These are phyloP conservation scores for Penicillium simplicissimum DNA, from an alignment of 495 filamentous ascomycete genomes.

Conservation along the genomic window DNA sequence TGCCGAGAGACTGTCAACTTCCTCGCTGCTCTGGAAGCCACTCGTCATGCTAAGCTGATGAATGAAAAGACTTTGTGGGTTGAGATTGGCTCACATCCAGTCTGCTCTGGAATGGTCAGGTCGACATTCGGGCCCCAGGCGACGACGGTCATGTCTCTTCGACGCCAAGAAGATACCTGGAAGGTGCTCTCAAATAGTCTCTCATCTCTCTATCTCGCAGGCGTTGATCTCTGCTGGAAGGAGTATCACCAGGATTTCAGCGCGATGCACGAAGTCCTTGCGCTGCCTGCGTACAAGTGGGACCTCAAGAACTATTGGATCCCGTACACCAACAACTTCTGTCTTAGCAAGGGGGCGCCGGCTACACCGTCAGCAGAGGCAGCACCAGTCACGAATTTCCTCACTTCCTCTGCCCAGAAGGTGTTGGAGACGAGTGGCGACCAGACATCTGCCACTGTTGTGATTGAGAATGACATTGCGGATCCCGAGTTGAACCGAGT, in stretches of 20 bases:
- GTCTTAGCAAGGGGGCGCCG: constrained; percentile 46
- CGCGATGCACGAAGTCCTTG: constrained; percentile 58
- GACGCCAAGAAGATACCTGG: constrained; percentile 60
- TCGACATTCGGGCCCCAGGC: constrained; percentile 59
- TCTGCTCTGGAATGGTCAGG: constrained; percentile 70
- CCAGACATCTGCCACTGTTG: constrained; percentile 53
- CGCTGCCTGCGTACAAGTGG: constrained; percentile 74
- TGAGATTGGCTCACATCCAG: constrained; percentile 69
- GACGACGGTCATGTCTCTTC: constrained; percentile 59
- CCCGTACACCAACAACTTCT: constrained; percentile 64
- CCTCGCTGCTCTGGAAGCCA: constrained; percentile 59
- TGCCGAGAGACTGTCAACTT: constrained; percentile 76
- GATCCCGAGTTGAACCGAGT: constrained; percentile 59
- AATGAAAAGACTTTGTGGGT: constrained; percentile 52
- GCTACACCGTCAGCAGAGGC: constrained; percentile 26
- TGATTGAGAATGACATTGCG: constrained; percentile 67
- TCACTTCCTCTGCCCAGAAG: constrained; percentile 47
- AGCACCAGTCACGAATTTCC: constrained; percentile 36
- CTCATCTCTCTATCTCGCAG: constrained; percentile 60
- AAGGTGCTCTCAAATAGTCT: constrained; percentile 62
- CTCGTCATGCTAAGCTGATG: constrained; percentile 46
- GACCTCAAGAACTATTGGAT: constrained; percentile 86
- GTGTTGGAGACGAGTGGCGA: constrained; percentile 58
- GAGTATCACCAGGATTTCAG: constrained; percentile 76
- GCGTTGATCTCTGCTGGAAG: constrained; percentile 71